phyloP scores from a whole-genome alignment of 352 stramenopile species.

The Aphanomyces cochlioides region DNA sequence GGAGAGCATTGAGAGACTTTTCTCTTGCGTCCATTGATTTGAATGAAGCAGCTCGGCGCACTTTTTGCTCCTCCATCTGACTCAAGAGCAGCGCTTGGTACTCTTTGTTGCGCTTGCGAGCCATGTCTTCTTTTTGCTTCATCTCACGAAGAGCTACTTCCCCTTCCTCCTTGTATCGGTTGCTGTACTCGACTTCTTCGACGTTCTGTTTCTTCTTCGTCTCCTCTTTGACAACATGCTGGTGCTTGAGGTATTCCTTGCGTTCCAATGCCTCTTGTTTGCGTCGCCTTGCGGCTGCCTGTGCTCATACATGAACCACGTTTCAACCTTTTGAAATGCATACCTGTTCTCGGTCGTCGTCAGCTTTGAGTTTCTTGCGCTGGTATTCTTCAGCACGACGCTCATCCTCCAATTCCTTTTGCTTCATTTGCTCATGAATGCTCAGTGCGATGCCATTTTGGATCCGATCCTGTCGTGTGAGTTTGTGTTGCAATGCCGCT shows the following conservation, averaged over 20 bases:
- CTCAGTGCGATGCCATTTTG: slow-evolving; percentile 41
- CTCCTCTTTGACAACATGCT: slow-evolving; percentile 50
- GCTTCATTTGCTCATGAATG: slow-evolving; percentile 48
- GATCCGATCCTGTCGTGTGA: slow-evolving; percentile 45
- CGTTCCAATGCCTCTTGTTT: slow-evolving; percentile 50
- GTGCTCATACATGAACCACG: slow-evolving; percentile 31
- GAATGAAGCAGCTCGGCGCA: slow-evolving; percentile 45
- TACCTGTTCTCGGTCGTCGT: slow-evolving; percentile 39
- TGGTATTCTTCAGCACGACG: slow-evolving; percentile 59
- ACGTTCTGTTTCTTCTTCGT: slow-evolving; percentile 54
- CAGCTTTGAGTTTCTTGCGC: slow-evolving; percentile 46
- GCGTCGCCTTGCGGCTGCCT: slow-evolving; percentile 15
- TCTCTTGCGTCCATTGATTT: slow-evolving; percentile 65
- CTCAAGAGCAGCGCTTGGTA: slow-evolving; percentile 57
- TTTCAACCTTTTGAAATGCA: background rate
- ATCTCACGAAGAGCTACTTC: slow-evolving; percentile 46
- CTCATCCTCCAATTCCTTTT: slow-evolving; percentile 55
- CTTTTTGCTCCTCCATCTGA: slow-evolving; percentile 61
- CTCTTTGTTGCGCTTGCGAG: slow-evolving; percentile 42
- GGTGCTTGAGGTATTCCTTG: slow-evolving; percentile 49
- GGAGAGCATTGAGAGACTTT: slow-evolving; percentile 55
- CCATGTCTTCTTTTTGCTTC: slow-evolving; percentile 35
- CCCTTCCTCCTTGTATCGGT: slow-evolving; percentile 47
- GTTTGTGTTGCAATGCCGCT: slow-evolving; percentile 41
- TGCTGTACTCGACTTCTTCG: slow-evolving; percentile 57